phyloP scores from a whole-genome alignment of 257 asterid genomes.

The Penstemon davidsonii region DNA sequence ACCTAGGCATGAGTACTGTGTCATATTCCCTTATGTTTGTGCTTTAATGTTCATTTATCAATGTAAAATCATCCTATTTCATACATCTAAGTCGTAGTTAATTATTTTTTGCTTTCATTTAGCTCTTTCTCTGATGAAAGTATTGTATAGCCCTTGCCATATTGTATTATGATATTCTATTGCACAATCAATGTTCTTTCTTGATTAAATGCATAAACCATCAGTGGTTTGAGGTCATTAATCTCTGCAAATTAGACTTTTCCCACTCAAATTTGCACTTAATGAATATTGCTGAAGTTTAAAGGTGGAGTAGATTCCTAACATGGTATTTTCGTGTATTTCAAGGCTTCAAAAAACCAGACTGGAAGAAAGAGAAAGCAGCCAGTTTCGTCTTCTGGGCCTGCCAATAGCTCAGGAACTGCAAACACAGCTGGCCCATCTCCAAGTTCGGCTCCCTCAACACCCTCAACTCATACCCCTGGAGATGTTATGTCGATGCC shows the following conservation, averaged over 20 bases:
- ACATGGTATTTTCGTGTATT: constrained; percentile 39
- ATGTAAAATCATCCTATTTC: not conserved
- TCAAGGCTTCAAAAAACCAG: constrained; percentile 92
- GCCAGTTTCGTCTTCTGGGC: constrained; percentile 88
- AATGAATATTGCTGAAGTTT: constrained; percentile 8
- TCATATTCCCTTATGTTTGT: not conserved
- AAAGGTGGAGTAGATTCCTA: constrained; percentile 34
- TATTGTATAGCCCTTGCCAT: not conserved
- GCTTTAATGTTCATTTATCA: not conserved
- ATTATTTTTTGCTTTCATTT: not conserved
- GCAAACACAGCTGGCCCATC: constrained; percentile 98
- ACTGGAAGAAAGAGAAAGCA: constrained; percentile 94
- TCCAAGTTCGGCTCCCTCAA: constrained; percentile 98
- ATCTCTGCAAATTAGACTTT: constrained; percentile 26
- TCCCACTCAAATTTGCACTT: not conserved
- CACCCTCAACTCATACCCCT: constrained; percentile 97
- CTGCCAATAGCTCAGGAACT: constrained; percentile 97
- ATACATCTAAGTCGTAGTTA: not conserved
- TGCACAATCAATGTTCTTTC: not conserved
- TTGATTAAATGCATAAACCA: not conserved
- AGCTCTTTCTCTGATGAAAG: not conserved
- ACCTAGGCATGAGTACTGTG: no score
- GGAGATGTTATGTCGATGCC: constrained; percentile 93
- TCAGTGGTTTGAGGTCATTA: constrained; percentile 39
- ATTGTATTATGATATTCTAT: not conserved